These are phyloP conservation scores for Dendryphion nanum DNA, from an alignment of 2,329 filamentous ascomycete genomes.

Conservation along the genomic window DNA sequence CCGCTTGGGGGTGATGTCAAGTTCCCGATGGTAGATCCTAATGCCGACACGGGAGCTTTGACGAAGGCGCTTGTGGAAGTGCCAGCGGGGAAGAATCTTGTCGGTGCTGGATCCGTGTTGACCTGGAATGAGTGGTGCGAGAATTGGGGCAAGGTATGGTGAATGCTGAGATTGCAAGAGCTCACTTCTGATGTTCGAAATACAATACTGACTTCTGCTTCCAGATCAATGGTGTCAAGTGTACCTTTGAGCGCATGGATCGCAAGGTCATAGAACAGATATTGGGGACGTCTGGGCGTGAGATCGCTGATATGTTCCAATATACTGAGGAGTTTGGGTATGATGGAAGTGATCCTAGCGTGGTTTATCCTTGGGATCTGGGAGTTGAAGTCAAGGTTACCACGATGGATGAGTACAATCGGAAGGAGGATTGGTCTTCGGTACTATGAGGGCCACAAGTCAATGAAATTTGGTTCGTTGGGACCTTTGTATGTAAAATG, in stretches of 20 bases:
- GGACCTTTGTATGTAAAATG: no score
- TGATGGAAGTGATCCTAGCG: conserved; percentile 32
- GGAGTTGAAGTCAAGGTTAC: conserved; percentile 17
- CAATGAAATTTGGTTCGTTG: no score
- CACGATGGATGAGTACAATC: conserved; percentile 26
- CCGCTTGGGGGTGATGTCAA: conserved; percentile 18
- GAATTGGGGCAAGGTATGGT: conserved; percentile 22
- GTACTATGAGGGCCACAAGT: conserved; percentile 8
- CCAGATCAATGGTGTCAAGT: conserved; percentile 16
- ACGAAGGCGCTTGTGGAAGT: conserved; percentile 22
- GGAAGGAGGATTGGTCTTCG: conserved; percentile 21
- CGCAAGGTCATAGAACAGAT: conserved; percentile 17
- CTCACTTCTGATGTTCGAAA: no score
- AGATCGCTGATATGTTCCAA: conserved; percentile 32
- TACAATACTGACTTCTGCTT: no score
- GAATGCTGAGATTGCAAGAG: no score
- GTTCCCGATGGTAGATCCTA: conserved; percentile 17
- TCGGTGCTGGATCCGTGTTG: conserved; percentile 19
- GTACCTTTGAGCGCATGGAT: conserved; percentile 14
- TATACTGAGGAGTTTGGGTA: conserved; percentile 40
- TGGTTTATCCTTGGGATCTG: conserved; percentile 28
- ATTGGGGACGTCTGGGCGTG: conserved; percentile 22
- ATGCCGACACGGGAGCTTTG: conserved; percentile 19
- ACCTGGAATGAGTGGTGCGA: conserved; percentile 21
- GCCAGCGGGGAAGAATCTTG: conserved; percentile 22